Evolutionary conservation across 139 green algal species (phyloP).

Genomic region (Coelastrella sp.): DNA sequence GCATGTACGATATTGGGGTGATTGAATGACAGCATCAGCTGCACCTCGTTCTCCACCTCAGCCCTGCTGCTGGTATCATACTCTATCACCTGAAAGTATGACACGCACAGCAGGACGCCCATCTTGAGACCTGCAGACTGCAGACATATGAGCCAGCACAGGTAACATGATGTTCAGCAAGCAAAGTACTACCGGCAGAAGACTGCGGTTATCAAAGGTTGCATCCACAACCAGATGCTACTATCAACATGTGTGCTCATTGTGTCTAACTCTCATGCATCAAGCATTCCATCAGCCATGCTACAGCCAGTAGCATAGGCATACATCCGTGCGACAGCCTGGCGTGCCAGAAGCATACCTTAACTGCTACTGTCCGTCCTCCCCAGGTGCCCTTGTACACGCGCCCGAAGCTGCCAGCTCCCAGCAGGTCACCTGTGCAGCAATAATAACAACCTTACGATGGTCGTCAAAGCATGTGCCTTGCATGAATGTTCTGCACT

Average conservation of each 20-base stretch:
- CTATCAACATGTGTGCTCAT: no score
- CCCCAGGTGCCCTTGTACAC: conserved; percentile 3
- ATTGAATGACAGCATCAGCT: not conserved
- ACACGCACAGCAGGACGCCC: not conserved
- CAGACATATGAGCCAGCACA: not conserved
- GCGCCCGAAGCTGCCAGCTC: not conserved
- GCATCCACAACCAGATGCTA: not conserved
- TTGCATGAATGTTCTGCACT: no score
- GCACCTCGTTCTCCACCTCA: conserved; percentile 1
- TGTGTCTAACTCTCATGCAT: no score
- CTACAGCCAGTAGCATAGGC: not conserved
- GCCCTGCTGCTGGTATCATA: not conserved
- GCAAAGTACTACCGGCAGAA: no score
- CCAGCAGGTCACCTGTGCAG: not conserved
- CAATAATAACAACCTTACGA: not conserved
- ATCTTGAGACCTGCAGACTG: not conserved
- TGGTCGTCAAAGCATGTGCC: not conserved
- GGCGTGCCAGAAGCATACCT: not conserved
- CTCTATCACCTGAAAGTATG: not conserved
- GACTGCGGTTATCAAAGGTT: no score
- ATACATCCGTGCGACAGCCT: not conserved
- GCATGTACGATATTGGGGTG: not conserved
- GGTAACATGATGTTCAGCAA: no score
- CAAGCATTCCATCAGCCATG: not conserved
- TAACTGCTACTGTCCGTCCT: not conserved